A percentile compares a stretch with the other conserved stretches of the same genome.
Conservation (phyloP, 129 eudicot genomes). For the Helianthus annuus region HanXRQr2.0-SUNRISE NC_035440.2:19254535-19255034, state of each 20-base stretch:
- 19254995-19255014: neutral
- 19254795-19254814: constrained; percentile 11
- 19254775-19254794: constrained; percentile 46
- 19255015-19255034: neutral
- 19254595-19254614: neutral
- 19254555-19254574: constrained; percentile 94
- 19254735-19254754: constrained; percentile 66
- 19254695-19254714: constrained; percentile 71
- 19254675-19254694: constrained; percentile 67
- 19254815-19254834: neutral
- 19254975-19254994: neutral
- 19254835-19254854: neutral
- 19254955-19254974: too few species aligned
- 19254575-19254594: neutral
- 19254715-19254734: constrained; percentile 79
- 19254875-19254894: too few species aligned
- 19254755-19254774: constrained; percentile 79
- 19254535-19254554: constrained; percentile 90
- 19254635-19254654: neutral
- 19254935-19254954: constrained; percentile 2
- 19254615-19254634: constrained; percentile 2
- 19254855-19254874: neutral
- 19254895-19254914: too few species aligned
- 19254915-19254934: neutral
- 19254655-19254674: constrained; percentile 7